These are phyloP conservation scores for Suillus hirtellus DNA, from an alignment of 768 basidiomycete species.

Conservation along the genomic window DNA sequence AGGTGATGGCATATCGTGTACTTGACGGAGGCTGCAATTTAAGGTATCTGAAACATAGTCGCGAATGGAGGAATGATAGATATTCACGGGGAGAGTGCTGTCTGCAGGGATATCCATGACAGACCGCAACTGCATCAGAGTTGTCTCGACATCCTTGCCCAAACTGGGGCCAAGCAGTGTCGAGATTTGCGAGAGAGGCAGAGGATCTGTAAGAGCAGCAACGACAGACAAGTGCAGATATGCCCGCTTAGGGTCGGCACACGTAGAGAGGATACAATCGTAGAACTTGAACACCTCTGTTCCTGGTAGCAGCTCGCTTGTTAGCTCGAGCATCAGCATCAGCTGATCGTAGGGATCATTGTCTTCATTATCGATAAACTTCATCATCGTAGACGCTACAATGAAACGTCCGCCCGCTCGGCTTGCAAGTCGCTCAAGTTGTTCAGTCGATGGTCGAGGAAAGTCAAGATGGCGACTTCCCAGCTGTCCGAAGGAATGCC, in stretches of 20 bases:
- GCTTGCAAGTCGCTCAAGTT: neutral
- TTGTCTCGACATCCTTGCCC: neutral
- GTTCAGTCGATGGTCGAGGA: neutral
- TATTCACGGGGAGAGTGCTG: neutral
- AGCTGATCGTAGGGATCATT: neutral
- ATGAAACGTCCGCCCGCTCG: neutral
- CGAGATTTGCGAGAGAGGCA: neutral
- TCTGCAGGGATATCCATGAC: neutral
- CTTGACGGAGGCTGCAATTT: neutral
- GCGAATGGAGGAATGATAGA: neutral
- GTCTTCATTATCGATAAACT: neutral
- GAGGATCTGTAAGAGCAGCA: neutral
- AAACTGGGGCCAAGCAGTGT: neutral
- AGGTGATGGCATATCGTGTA: neutral
- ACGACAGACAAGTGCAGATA: neutral
- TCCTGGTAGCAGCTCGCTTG: neutral
- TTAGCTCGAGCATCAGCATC: neutral
- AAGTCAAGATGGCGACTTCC: neutral
- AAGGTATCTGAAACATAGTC: neutral
- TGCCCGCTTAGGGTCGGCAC: neutral
- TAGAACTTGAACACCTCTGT: neutral
- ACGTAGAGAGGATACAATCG: neutral
- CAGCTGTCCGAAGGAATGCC: neutral
- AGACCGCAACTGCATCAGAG: neutral
- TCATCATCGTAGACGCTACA: neutral